Evolutionary conservation across 2,329 filamentous ascomycete genomes (phyloP).

Genomic region (Arachnomyces sp.): DNA sequence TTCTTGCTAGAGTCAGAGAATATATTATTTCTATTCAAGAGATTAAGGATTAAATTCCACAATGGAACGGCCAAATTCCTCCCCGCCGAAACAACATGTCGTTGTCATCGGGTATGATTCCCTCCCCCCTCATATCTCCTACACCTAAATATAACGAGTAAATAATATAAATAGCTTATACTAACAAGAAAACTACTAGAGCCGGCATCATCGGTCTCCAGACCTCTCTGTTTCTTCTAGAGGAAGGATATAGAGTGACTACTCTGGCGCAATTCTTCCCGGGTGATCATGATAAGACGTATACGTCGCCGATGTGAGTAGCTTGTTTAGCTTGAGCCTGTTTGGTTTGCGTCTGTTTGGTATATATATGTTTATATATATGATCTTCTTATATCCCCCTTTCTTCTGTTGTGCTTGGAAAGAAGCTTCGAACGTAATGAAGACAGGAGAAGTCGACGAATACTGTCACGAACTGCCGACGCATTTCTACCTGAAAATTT

Average conservation of each 20-base stretch:
- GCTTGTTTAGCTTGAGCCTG: background rate
- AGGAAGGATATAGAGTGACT: slow-evolving; percentile 34
- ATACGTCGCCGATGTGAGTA: slow-evolving; percentile 37
- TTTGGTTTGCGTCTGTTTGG: background rate
- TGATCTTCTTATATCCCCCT: slow-evolving; percentile 11
- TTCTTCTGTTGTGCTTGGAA: no score
- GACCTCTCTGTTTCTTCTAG: slow-evolving; percentile 36
- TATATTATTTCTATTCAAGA: no score
- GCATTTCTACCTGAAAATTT: no score
- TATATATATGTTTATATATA: slow-evolving; percentile 9
- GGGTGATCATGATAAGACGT: slow-evolving; percentile 33
- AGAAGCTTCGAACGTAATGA: no score
- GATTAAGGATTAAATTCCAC: no score
- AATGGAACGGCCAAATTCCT: background rate
- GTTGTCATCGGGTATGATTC: slow-evolving; percentile 1
- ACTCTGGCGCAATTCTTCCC: slow-evolving; percentile 39
- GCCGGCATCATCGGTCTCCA: slow-evolving; percentile 43
- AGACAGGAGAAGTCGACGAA: no score
- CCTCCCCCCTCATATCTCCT: background rate
- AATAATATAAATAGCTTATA: no score
- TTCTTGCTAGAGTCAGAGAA: no score
- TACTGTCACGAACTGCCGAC: no score
- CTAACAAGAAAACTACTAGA: slow-evolving; percentile 11
- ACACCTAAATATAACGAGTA: background rate
- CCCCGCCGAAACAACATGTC: background rate